phyloP scores from a whole-genome alignment of 2,329 filamentous ascomycete species.

The Fusarium chuoi region DNA sequence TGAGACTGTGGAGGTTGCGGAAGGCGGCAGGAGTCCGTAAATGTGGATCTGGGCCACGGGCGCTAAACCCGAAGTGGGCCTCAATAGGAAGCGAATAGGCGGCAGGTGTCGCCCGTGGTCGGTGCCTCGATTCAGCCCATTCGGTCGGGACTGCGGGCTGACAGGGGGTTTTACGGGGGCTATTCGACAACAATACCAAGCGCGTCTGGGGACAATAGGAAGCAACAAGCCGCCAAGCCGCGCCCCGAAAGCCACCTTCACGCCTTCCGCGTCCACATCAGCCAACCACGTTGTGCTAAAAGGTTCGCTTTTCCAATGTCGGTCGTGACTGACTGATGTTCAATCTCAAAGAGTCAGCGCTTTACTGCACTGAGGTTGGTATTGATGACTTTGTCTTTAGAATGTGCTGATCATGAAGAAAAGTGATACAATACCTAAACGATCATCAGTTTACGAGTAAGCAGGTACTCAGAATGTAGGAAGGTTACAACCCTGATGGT shows the following conservation, averaged over 20 bases:
- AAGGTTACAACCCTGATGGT: not conserved
- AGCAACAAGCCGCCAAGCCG: constrained; percentile 30
- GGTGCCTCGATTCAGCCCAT: constrained; percentile 31
- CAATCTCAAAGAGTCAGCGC: not conserved
- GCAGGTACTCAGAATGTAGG: not conserved
- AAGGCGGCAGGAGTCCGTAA: constrained; percentile 18
- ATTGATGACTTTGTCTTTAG: not conserved
- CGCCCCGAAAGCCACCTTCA: constrained; percentile 16
- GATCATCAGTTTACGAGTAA: not conserved
- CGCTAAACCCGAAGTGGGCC: constrained; percentile 43
- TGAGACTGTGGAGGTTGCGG: constrained; percentile 18
- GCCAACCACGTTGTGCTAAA: not conserved
- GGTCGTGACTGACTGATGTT: constrained; percentile 6
- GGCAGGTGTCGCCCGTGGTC: constrained; percentile 28
- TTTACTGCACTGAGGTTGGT: not conserved
- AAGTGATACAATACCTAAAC: not conserved
- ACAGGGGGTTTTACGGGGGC: constrained; percentile 4
- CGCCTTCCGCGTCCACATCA: constrained; percentile 10
- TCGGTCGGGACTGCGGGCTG: constrained; percentile 32
- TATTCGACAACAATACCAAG: constrained; percentile 48
- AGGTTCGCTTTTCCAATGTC: constrained; percentile 5
- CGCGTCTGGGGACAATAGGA: constrained; percentile 46
- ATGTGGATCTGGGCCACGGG: constrained; percentile 39
- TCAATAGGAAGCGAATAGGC: constrained; percentile 47
- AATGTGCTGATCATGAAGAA: constrained; percentile 3